Conservation (phyloP, 148 eudicot species). For the Arctostaphylos glauca region DNA sequence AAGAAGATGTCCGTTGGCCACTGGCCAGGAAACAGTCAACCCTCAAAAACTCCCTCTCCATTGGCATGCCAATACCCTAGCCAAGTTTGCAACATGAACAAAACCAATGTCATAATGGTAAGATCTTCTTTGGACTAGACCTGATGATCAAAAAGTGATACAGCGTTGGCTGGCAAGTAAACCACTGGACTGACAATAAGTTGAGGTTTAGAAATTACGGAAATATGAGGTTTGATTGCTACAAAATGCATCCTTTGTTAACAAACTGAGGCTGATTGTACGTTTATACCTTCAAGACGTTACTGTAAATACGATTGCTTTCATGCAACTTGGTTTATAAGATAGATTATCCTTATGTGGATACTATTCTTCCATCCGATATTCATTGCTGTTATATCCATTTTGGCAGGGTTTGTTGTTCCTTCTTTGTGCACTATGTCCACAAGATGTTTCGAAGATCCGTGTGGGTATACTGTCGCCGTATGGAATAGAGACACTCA, state of each 20-base stretch:
- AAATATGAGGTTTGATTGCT: neutral
- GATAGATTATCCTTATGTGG: neutral
- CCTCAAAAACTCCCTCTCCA: neutral
- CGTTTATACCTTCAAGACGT: neutral
- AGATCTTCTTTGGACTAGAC: neutral
- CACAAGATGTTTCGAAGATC: slow-evolving; percentile 84
- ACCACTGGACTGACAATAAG: neutral
- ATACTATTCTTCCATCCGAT: neutral
- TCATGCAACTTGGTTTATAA: neutral
- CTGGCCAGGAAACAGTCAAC: neutral
- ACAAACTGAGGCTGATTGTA: neutral
- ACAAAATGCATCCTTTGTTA: neutral
- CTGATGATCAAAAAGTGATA: neutral
- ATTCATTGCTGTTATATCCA: neutral
- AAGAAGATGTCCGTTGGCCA: neutral
- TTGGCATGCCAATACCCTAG: neutral
- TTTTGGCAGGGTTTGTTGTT: slow-evolving; percentile 71
- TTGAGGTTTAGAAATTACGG: neutral
- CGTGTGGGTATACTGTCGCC: slow-evolving; percentile 86
- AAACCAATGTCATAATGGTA: neutral
- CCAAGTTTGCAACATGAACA: neutral
- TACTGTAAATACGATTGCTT: neutral
- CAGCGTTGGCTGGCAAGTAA: neutral
- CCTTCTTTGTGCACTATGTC: slow-evolving; percentile 90
- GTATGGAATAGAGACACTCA: slow-evolving; percentile 68